Base-by-base conservation (phyloP, 768 basidiomycete genomes). In the Cyclocybe cylindracea region DNA sequence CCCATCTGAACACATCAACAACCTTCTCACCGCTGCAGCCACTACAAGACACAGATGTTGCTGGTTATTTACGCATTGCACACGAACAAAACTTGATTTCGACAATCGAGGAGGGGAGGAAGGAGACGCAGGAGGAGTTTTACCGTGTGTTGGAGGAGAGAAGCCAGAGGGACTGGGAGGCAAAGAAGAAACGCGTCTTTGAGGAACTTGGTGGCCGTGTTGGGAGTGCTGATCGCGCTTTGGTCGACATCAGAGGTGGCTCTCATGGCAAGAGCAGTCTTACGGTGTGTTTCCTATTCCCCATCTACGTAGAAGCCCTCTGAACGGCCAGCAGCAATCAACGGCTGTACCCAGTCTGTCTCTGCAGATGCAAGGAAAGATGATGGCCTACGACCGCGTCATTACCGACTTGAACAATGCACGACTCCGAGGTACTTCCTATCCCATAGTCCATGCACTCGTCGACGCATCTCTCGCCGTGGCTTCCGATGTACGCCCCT, bases 11-110 rank as follows among this genome's bases (percentile, higher is more conserved):
- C 63, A 84, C 91, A 2, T 74, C 86, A 1, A 76, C 88, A 4
- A 95, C 91, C 0, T 96, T 94, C 66, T 84, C 89, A 18, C 91
- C 93, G 0, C 75, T 94, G n/a, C 91, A 93, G 62, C 89, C 92
- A 4, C 78, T 96, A n/a, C 87, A 90, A 62, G 94, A 97, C 72
- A 94, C 90, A 0, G 94, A 97, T 64, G 89, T 96, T 46, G 84
- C 89, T 33, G 92, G 92, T n/a, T 95, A 91, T 65, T 83, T 96
- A 18, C 88, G 91, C n/a, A 90, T 94, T 68, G 90, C 91, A 1
- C 92, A 96, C 62, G 94, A 98, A 64, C 94, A 95, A 66, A 92
- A 91, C 56, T 84, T 98, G 49, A 93, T 96, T 51, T 91, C 91
- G 2, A 92, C 94, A 1, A 94, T 98, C 49, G 94, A 96, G 63